Evolutionary conservation across 78 protist genomes (phyloP).

Genomic region (Dictyostelium intermedium): DNA sequence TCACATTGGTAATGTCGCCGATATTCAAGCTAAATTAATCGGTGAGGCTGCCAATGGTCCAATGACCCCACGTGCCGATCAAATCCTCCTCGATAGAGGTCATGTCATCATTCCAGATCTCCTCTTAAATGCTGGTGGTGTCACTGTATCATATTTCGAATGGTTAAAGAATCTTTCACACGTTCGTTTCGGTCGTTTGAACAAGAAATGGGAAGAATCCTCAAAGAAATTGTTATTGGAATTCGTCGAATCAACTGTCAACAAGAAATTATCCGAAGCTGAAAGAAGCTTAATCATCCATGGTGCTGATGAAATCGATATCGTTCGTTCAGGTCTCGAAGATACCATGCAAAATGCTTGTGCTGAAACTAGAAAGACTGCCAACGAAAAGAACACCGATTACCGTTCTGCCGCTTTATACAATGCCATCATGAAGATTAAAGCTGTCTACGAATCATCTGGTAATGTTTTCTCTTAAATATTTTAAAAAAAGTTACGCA

Average conservation of each 20-base stretch:
- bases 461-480: constrained; percentile 75
- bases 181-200: constrained; percentile 83
- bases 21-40: constrained; percentile 85
- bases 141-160: constrained; percentile 94
- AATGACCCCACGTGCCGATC: constrained; percentile 88
- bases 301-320: constrained; percentile 90
- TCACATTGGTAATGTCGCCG: constrained; percentile 76
- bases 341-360: constrained; percentile 90
- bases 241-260: constrained; percentile 77
- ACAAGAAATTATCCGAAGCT: constrained; percentile 72
- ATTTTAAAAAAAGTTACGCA: neutral
- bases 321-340: constrained; percentile 90
- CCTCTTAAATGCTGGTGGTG: constrained; percentile 93
- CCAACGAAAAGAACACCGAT: constrained; percentile 83
- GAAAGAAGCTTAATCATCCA: constrained; percentile 80
- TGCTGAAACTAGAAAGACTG: constrained; percentile 84
- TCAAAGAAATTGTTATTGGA: constrained; percentile 81
- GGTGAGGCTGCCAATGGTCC: constrained; percentile 94
- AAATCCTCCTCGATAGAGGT: constrained; percentile 68
- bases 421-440: constrained; percentile 85
- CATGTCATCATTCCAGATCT: constrained; percentile 91
- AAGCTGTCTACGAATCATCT: constrained; percentile 62
- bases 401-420: constrained; percentile 83
- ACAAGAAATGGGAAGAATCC: constrained; percentile 90
- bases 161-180: constrained; percentile 94